Percentiles rank a stretch among this genome's conserved stretches.
These are phyloP conservation scores for Drechslera avenae DNA, from an alignment of 2,329 filamentous ascomycete species.

Conservation along the genomic window DNA sequence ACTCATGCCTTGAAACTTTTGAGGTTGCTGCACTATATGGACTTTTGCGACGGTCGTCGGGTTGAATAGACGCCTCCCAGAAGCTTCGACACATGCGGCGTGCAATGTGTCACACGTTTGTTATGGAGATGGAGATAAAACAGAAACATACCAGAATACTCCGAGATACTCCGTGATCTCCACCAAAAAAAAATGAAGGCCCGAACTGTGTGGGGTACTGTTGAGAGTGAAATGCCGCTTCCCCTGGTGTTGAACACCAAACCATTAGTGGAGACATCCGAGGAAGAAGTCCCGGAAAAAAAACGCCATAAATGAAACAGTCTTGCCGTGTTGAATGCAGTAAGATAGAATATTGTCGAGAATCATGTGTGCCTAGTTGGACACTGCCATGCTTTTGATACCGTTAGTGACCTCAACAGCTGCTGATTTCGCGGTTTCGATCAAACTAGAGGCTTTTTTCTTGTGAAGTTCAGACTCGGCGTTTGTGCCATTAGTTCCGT, in stretches of 20 bases:
- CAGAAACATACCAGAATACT: background rate
- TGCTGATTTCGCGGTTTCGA: constrained; percentile 37
- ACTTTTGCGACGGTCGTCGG: constrained; percentile 44
- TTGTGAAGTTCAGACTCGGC: constrained; percentile 17
- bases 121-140: background rate
- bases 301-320: constrained; percentile 16
- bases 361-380: constrained; percentile 28
- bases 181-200: background rate
- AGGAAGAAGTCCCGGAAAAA: background rate
- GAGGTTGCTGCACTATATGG: constrained; percentile 17
- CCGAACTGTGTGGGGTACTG: constrained; percentile 25
- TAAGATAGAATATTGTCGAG: constrained; percentile 24
- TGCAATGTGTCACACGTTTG: background rate
- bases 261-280: background rate
- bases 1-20: constrained; percentile 11
- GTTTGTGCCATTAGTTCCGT: constrained; percentile 13
- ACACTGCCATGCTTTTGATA: constrained; percentile 32
- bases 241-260: constrained; percentile 12
- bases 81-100: constrained; percentile 27
- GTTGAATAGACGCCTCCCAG: constrained; percentile 49
- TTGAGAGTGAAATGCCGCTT: constrained; percentile 22
- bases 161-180: too few relatives aligned
- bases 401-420: constrained; percentile 39
- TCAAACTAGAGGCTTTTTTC: constrained; percentile 23
- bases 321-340: constrained; percentile 45